These are phyloP conservation scores for Austroboletus novae-zelandiae DNA, from an alignment of 1,284 basidiomycete species.

Conservation along the genomic window DNA sequence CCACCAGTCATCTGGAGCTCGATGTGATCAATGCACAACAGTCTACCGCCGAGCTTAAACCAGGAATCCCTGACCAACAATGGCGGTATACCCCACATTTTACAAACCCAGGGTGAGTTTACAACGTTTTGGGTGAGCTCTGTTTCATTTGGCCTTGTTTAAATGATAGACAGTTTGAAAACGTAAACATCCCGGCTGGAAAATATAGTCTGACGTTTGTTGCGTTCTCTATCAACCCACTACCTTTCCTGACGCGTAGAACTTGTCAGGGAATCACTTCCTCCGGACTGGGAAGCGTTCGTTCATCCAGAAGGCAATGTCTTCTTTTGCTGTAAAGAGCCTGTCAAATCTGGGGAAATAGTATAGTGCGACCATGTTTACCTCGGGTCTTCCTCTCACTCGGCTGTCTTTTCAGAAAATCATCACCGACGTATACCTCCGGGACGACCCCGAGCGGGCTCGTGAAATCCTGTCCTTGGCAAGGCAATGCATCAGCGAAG, in stretches of 20 bases:
- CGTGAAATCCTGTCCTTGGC: not conserved
- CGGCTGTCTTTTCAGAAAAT: slow-evolving; percentile 11
- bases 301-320: slow-evolving; percentile 21
- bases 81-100: not conserved
- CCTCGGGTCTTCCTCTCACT: not conserved
- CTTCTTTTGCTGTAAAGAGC: slow-evolving; percentile 11
- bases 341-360: not conserved
- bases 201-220: not conserved
- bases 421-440: slow-evolving; percentile 16
- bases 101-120: not conserved
- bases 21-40: too few relatives aligned
- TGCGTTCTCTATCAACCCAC: too few relatives aligned
- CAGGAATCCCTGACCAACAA: not conserved
- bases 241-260: too few relatives aligned
- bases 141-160: too few relatives aligned
- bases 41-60: not conserved
- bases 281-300: slow-evolving; percentile 8
- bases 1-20: too few relatives aligned
- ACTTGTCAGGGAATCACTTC: slow-evolving; percentile 3
- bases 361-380: not conserved
- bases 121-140: too few relatives aligned
- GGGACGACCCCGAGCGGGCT: not conserved
- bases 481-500: not conserved
- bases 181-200: slow-evolving; percentile 8
- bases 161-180: not conserved